phyloP scores from a whole-genome alignment of 2,329 filamentous ascomycete genomes.

The Pestalotiopsis sp. region DNA sequence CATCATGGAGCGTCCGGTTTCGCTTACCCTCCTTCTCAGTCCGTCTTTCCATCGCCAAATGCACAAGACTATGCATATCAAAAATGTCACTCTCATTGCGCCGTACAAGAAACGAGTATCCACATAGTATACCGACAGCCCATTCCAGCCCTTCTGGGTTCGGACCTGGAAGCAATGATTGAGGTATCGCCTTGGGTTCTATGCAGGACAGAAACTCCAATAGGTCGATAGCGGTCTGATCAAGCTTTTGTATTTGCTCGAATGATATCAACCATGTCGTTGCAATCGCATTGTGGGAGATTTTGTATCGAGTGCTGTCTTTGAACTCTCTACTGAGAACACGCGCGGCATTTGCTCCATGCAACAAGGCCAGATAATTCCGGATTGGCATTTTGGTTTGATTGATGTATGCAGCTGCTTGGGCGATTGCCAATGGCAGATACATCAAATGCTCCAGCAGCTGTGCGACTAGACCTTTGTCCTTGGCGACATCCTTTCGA shows the following conservation, averaged over 20 bases:
- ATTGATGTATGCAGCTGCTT: conserved; percentile 43
- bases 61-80: conserved; percentile 41
- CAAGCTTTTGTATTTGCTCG: conserved; percentile 32
- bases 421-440: conserved; percentile 41
- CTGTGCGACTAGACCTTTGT: conserved; percentile 16
- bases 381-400: conserved; percentile 23
- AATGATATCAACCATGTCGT: conserved; percentile 44
- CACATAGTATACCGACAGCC: conserved; percentile 34
- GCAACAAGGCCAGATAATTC: conserved; percentile 37
- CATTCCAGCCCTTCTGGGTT: conserved; percentile 19
- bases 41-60: conserved; percentile 34
- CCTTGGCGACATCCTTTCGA: conserved; percentile 18
- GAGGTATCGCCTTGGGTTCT: conserved; percentile 40
- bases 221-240: conserved; percentile 34
- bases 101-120: conserved; percentile 33
- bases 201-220: conserved; percentile 43
- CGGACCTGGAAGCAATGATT: conserved; percentile 29
- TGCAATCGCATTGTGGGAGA: conserved; percentile 36
- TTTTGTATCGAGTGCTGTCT: conserved; percentile 25
- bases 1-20: conserved; percentile 8
- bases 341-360: conserved; percentile 27
- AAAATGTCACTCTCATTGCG: conserved; percentile 27
- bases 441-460: conserved; percentile 36
- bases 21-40: conserved; percentile 18
- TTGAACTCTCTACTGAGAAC: conserved; percentile 36